phyloP scores from a whole-genome alignment of 306 rosid genomes.

The Lablab purpureus region DNA sequence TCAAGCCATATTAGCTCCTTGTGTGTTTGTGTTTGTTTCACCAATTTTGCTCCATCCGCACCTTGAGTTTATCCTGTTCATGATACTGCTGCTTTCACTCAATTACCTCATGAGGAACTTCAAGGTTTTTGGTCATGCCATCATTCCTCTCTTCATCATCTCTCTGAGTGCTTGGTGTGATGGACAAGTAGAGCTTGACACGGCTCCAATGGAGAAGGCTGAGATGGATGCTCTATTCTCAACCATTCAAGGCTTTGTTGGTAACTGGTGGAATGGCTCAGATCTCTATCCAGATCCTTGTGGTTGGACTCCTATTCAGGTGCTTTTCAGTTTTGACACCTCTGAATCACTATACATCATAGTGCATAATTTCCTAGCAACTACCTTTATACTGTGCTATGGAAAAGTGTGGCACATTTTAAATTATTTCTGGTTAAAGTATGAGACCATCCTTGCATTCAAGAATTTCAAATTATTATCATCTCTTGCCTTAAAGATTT shows the following conservation, averaged over 20 bases:
- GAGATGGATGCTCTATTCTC: conserved; percentile 76
- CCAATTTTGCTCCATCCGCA: conserved; percentile 28
- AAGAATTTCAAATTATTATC: background rate
- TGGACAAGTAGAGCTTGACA: conserved; percentile 57
- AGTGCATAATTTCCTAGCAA: conserved; percentile 32
- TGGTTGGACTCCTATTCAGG: conserved; percentile 98
- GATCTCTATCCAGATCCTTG: conserved; percentile 97
- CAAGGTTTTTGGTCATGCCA: conserved; percentile 23
- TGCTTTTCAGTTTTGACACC: conserved; percentile 33
- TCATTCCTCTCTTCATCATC: conserved; percentile 49
- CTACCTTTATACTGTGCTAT: conserved; percentile 35
- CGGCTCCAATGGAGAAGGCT: conserved; percentile 76
- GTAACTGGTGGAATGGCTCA: conserved; percentile 89
- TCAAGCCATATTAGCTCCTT: conserved; percentile 28
- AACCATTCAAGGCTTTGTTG: conserved; percentile 83
- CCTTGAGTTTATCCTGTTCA: conserved; percentile 21
- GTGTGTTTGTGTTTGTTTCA: conserved; percentile 2
- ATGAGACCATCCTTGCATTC: background rate
- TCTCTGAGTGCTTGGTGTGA: conserved; percentile 48
- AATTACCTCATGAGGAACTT: conserved; percentile 52
- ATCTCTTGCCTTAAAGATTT: background rate
- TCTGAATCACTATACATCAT: conserved; percentile 2
- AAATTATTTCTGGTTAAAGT: conserved; percentile 14
- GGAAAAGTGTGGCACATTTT: background rate
- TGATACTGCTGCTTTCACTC: conserved; percentile 33